phyloP scores from a whole-genome alignment of 1,284 basidiomycete species.

The Fomes fomentarius region DNA sequence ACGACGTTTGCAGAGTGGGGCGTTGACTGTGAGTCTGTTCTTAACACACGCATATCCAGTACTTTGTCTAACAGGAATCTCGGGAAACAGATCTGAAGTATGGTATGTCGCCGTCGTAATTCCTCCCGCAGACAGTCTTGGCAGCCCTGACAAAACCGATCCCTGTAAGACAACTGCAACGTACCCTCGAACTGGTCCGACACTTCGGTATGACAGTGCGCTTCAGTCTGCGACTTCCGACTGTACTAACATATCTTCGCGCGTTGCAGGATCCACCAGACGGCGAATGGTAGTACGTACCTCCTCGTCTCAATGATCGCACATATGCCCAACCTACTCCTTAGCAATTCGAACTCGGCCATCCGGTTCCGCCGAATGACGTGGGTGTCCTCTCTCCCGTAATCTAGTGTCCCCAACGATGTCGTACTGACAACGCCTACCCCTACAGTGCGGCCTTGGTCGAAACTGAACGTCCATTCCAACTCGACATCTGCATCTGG shows the following conservation, averaged over 20 bases:
- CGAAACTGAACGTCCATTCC: constrained; percentile 42
- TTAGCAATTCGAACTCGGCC: constrained; percentile 57
- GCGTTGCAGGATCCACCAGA: constrained; percentile 38
- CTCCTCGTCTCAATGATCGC: not conserved
- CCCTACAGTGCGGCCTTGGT: constrained; percentile 47
- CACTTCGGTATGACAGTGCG: constrained; percentile 29
- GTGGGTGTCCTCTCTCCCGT: constrained; percentile 35
- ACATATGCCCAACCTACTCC: not conserved
- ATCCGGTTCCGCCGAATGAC: constrained; percentile 59
- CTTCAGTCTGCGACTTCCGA: too few species aligned
- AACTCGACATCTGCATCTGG: constrained; percentile 56
- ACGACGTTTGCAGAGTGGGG: constrained; percentile 56
- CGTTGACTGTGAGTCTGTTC: constrained; percentile 44
- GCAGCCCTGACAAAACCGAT: too few species aligned
- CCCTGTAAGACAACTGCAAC: constrained; percentile 62
- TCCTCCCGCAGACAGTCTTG: too few species aligned
- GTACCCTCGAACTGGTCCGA: constrained; percentile 57
- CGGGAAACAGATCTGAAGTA: constrained; percentile 56
- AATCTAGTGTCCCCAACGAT: not conserved
- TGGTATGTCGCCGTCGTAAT: constrained; percentile 37
- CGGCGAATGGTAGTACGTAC: constrained; percentile 54
- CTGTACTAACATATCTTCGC: too few species aligned
- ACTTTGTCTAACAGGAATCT: too few species aligned
- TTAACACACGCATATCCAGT: not conserved
- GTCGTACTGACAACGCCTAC: too few species aligned